Evolutionary conservation across 495 filamentous ascomycete genomes (phyloP), one percentile per base, ranked within the genome.

Genomic region (Penicillium cosmopolitanum): DNA sequence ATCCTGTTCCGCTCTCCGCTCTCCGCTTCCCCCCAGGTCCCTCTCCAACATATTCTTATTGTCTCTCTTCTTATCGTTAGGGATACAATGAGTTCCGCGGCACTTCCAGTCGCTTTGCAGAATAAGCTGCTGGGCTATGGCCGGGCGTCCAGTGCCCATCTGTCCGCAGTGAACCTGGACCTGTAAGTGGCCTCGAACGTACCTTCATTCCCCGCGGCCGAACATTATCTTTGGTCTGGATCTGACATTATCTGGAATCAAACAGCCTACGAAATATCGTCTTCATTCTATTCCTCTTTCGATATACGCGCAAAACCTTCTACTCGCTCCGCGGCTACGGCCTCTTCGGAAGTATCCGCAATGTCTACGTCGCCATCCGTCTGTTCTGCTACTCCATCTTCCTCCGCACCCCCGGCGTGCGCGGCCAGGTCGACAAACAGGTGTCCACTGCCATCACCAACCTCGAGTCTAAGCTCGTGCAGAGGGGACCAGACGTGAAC

Each of bases 281-380:
- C 44, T 97, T 99, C 73, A 81, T 92, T 68, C 84, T 95, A 58
- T 97, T 98, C 78, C 72, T 98, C 42, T 79, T 98, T 36, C 86
- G 94, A 64, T 93, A 92, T 81, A 87, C 87, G 12, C 89, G 92
- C 61, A 93, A 90, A 71, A 83, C 82, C 34, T 85, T 90, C 57
- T 85, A 91, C 70, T 89, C 93, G 59, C 80, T 99, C 63, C 89
- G 90, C 66, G 96, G 96, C 62, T 91, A 93, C 66, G 96, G 96
- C 46, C 69, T 96, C 55, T 67, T 96, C 56, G 96, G 96, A 50
- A 89, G 90, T 33, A 64, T 92, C 51, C 80, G 81, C 66, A 87
- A 92, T 71, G 71, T 87, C 54, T 96, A 92, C 79, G 77, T 77
- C 57, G 82, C 85, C 40, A 68, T 86, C 60, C 89, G 87, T 57